Conservation (phyloP, 1,284 basidiomycete species). For the Dichomitus squalens region DNA sequence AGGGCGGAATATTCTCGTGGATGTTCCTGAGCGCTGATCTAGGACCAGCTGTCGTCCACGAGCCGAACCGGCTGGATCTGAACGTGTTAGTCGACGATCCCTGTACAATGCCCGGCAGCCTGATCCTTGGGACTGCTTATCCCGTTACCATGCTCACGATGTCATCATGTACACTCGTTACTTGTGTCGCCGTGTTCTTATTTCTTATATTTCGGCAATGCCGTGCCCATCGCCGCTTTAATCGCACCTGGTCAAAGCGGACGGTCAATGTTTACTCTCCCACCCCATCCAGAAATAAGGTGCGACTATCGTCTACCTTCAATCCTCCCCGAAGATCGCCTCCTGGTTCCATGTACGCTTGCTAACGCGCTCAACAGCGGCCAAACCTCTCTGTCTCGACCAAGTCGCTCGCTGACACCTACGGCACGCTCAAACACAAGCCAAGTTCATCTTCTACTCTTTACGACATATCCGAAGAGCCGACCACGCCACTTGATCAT, state of each 20-base stretch:
- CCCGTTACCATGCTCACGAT: not conserved
- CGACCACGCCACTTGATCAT: not conserved
- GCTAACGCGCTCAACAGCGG: not conserved
- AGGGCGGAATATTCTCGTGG: not conserved
- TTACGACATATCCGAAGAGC: not conserved
- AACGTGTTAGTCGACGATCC: not conserved
- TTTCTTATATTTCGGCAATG: not conserved
- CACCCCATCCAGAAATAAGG: not conserved
- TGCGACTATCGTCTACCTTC: not conserved
- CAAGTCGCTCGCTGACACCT: not conserved
- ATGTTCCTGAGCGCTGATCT: not conserved
- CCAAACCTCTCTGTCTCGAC: not conserved
- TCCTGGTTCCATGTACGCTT: not conserved
- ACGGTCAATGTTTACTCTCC: not conserved
- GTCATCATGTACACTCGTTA: not conserved
- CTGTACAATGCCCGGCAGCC: not conserved
- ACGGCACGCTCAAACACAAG: not conserved
- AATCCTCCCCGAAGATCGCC: not conserved
- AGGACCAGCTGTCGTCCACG: not conserved
- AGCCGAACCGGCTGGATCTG: not conserved
- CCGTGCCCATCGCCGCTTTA: not conserved
- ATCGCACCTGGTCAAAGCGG: not conserved
- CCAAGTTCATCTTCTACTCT: not conserved
- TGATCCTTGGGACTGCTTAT: not conserved
- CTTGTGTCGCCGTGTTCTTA: not conserved